Percentiles rank a stretch among this genome's conserved stretches.
These are phyloP conservation scores for Symmetrospora coprosmae DNA, from an alignment of 768 basidiomycete genomes.

Conservation along the genomic window DNA sequence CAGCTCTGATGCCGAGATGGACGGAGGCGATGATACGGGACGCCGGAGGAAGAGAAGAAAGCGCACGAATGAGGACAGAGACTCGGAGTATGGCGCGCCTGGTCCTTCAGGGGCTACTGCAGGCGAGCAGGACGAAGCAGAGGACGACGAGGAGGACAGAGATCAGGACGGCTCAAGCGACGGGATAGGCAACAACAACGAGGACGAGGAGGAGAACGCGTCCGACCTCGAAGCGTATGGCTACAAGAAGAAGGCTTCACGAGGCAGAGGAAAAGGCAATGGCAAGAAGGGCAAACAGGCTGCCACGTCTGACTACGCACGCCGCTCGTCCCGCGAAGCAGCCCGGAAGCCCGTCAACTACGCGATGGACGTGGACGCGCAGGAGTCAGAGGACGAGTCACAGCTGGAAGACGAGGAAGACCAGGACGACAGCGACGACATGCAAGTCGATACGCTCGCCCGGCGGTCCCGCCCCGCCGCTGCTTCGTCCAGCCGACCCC, in stretches of 20 bases:
- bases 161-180: background rate
- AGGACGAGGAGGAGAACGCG: background rate
- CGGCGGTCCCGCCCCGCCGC: background rate
- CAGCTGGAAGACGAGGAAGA: constrained; percentile 20
- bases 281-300: too few species aligned
- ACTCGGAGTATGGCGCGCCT: background rate
- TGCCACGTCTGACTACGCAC: background rate
- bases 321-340: background rate
- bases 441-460: background rate
- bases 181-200: background rate
- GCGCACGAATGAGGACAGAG: background rate
- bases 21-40: background rate
- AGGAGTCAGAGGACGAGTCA: background rate
- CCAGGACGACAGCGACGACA: background rate
- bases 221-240: background rate
- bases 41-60: background rate
- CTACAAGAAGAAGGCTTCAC: background rate
- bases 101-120: background rate
- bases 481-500: background rate
- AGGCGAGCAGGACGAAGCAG: background rate
- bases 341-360: background rate
- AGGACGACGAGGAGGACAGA: background rate
- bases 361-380: constrained; percentile 8
- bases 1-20: background rate
- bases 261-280: background rate